Evolutionary conservation across 345 rosid species (phyloP).

Genomic region (Cardiospermum halicacabum): DNA sequence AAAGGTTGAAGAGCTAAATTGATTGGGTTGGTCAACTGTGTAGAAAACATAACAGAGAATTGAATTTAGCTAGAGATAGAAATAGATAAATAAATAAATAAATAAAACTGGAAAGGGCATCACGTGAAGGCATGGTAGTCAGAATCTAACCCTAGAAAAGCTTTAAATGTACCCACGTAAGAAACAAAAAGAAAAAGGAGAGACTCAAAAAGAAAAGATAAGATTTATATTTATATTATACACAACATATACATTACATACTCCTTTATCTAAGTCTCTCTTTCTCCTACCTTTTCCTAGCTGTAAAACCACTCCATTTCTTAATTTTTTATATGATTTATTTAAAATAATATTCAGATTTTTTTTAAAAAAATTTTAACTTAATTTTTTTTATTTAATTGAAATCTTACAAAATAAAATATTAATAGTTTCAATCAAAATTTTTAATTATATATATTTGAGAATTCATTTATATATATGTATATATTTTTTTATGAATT

Average conservation of each 20-base stretch:
- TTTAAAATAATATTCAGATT: too few relatives aligned
- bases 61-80: constrained; percentile 26
- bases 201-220: neutral
- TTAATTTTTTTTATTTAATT: too few relatives aligned
- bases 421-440: too few relatives aligned
- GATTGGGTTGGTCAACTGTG: constrained; percentile 25
- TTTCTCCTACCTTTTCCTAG: constrained; percentile 15
- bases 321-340: too few relatives aligned
- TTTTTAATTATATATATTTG: too few relatives aligned
- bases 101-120: constrained; percentile 33
- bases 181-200: constrained; percentile 4
- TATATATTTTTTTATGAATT: too few relatives aligned
- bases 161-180: constrained; percentile 13
- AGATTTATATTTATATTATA: too few relatives aligned
- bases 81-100: too few relatives aligned
- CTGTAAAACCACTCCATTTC: constrained; percentile 1
- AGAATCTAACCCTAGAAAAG: constrained; percentile 23
- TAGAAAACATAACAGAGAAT: constrained; percentile 20
- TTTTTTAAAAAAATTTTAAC: too few relatives aligned
- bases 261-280: neutral
- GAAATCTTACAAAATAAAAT: too few relatives aligned
- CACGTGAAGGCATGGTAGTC: constrained; percentile 36
- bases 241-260: too few relatives aligned
- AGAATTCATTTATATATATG: too few relatives aligned
- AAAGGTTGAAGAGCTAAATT: neutral